phyloP scores from a whole-genome alignment of 257 asterid genomes.

The Scutellaria barbata region DNA sequence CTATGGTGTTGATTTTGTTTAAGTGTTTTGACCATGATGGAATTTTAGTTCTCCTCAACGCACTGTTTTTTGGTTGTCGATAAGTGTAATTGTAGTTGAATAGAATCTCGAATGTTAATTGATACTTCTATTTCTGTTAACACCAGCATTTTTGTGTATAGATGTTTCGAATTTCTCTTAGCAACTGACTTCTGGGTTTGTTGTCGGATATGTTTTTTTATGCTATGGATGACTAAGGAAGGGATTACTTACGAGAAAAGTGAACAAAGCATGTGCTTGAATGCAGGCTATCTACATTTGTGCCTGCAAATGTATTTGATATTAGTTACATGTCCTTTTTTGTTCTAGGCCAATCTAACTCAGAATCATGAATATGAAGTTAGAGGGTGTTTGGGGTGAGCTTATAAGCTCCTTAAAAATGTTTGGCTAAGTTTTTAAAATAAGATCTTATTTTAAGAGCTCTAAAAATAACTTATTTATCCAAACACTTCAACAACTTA shows the following conservation, averaged over 20 bases:
- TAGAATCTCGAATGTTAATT: background rate
- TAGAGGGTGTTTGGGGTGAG: too few relatives aligned
- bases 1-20: background rate
- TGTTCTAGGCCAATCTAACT: background rate
- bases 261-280: background rate
- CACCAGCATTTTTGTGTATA: background rate
- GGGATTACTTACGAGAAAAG: background rate
- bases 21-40: slow-evolving; percentile 1
- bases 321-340: background rate
- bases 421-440: too few relatives aligned
- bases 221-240: background rate
- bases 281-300: slow-evolving; percentile 2
- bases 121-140: background rate
- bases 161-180: background rate
- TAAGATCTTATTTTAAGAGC: too few relatives aligned
- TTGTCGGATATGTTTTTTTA: slow-evolving; percentile 5
- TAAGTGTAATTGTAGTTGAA: background rate
- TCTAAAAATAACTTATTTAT: too few relatives aligned
- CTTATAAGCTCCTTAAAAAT: too few relatives aligned
- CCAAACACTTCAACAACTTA: too few relatives aligned
- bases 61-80: background rate
- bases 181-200: background rate
- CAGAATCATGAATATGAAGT: slow-evolving; percentile 4
- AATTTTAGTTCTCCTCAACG: background rate
- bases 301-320: slow-evolving; percentile 1